phyloP scores from a whole-genome alignment of 75 land plant species.

The Ceratopteris richardii region DNA sequence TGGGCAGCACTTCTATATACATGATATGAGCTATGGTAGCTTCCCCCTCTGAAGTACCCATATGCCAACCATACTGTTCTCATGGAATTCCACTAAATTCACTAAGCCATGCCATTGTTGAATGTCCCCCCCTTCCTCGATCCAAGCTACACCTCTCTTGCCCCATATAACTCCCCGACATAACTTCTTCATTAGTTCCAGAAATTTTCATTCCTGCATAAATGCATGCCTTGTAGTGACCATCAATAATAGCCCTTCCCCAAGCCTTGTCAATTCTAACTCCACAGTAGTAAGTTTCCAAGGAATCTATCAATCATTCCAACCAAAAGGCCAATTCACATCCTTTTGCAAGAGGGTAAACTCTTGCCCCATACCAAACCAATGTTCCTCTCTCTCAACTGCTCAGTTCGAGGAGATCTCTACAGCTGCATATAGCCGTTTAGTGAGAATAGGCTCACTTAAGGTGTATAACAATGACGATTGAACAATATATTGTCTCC shows the following conservation, averaged over 20 bases:
- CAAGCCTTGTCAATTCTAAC: constrained; percentile 96
- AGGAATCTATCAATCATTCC: constrained; percentile 59
- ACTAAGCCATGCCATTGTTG: too few species aligned
- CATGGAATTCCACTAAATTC: too few species aligned
- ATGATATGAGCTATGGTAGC: too few species aligned
- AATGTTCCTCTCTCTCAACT: constrained; percentile 64
- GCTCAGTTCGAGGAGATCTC: constrained; percentile 58
- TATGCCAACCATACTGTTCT: too few species aligned
- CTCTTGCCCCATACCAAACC: constrained; percentile 98
- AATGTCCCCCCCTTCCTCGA: too few species aligned
- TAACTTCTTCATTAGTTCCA: constrained; percentile 96
- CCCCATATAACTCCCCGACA: constrained; percentile 52
- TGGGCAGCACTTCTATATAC: too few species aligned
- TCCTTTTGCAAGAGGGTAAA: constrained; percentile 88
- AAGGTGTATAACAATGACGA: constrained; percentile 78
- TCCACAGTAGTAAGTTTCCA: constrained; percentile 84
- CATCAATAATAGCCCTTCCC: constrained; percentile 93
- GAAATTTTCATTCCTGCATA: constrained; percentile 93
- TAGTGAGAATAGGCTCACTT: constrained; percentile 85
- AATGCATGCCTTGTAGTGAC: constrained; percentile 96
- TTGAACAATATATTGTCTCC: constrained; percentile 92
- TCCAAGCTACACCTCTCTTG: not conserved
- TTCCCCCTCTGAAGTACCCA: too few species aligned
- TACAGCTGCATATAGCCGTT: constrained; percentile 79
- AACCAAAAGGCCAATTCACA: constrained; percentile 97